These are phyloP conservation scores for Linanthus parryae DNA, from an alignment of 148 eudicot genomes.

Conservation along the genomic window DNA sequence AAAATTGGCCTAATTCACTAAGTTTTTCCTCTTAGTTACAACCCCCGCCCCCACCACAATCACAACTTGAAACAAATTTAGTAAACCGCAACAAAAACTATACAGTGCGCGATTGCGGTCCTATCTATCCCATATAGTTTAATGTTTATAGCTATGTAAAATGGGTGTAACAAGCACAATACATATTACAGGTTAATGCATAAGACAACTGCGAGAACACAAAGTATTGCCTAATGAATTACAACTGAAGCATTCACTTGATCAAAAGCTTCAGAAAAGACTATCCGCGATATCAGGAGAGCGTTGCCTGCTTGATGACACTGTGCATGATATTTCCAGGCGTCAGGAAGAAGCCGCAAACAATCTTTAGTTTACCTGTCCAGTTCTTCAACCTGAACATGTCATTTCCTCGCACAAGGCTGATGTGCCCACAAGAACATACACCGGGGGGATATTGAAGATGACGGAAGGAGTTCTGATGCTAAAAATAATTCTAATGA, in stretches of 20 bases:
- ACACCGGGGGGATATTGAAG: not conserved
- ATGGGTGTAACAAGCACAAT: not conserved
- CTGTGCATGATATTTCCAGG: constrained; percentile 42
- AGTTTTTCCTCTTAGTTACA: constrained; percentile 3
- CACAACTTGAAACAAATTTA: not conserved
- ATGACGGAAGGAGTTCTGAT: not conserved
- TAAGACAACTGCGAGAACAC: not conserved
- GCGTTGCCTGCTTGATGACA: constrained; percentile 14
- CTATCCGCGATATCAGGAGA: no score
- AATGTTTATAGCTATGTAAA: constrained; percentile 4
- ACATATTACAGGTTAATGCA: not conserved
- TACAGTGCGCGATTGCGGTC: constrained; percentile 14
- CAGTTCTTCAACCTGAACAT: not conserved
- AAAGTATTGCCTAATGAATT: constrained; percentile 13
- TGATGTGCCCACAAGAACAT: constrained; percentile 4
- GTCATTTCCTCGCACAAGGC: not conserved
- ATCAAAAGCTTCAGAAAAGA: constrained; percentile 12
- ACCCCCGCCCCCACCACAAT: not conserved
- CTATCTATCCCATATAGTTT: constrained; percentile 13
- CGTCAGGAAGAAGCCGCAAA: constrained; percentile 1
- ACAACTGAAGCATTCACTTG: constrained; percentile 13
- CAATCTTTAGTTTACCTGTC: constrained; percentile 1
- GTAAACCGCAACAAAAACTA: constrained; percentile 9
- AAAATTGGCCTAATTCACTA: not conserved
- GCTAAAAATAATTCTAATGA: not conserved